phyloP scores from a whole-genome alignment of 2,329 filamentous ascomycete genomes.

The Aspergillus terreus region DNA sequence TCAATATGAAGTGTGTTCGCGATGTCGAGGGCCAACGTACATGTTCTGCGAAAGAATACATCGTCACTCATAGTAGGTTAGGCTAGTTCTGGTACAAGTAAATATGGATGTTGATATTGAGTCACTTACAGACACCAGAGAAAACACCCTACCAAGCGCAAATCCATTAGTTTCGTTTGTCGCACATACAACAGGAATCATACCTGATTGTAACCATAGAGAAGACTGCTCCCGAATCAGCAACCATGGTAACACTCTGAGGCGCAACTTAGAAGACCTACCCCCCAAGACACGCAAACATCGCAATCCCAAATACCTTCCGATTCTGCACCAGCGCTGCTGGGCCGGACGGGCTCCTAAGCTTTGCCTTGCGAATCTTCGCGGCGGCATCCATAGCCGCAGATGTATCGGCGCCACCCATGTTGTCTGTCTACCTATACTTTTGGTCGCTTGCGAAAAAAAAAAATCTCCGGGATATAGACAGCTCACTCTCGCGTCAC shows the following conservation, averaged over 20 bases:
- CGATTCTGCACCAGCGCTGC: conserved; percentile 57
- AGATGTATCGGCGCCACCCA: conserved; percentile 11
- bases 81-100: too few species aligned
- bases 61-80: conserved; percentile 8
- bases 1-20: not conserved
- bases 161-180: not conserved
- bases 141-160: conserved; percentile 15
- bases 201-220: conserved; percentile 29
- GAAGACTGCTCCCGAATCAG: conserved; percentile 44
- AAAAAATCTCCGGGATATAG: not conserved
- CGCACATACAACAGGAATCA: not conserved
- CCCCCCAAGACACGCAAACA: conserved; percentile 62
- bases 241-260: not conserved
- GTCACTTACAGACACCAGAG: conserved; percentile 12
- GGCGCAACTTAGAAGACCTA: conserved; percentile 1
- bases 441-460: not conserved
- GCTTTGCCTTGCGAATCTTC: conserved; percentile 48
- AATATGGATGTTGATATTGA: not conserved
- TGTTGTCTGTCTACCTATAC: conserved; percentile 1
- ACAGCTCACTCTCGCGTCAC: too few species aligned
- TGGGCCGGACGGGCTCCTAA: conserved; percentile 54
- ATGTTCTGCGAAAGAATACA: conserved; percentile 9
- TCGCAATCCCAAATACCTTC: conserved; percentile 57
- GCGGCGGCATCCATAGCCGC: conserved; percentile 46
- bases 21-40: not conserved